Conservation (phyloP, 2,329 filamentous ascomycete species). For the Fusarium sp. region DNA sequence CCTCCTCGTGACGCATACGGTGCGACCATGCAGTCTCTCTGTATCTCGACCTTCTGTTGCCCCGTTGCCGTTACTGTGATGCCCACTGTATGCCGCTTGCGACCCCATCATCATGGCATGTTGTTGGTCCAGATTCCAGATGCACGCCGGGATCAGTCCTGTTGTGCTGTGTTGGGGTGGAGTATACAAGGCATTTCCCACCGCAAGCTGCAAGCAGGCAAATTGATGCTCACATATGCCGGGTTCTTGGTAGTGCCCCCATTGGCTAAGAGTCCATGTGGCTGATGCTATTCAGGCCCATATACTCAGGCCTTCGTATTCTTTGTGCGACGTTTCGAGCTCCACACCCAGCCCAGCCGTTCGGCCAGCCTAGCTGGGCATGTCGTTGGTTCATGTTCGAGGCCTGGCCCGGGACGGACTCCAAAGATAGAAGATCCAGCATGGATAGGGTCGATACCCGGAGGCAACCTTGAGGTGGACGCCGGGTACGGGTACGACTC, state of each 20-base stretch:
- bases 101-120: conserved; percentile 19
- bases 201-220: conserved; percentile 36
- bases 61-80: conserved; percentile 10
- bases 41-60: background rate
- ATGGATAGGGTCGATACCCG: conserved; percentile 13
- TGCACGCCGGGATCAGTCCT: background rate
- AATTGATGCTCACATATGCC: conserved; percentile 16
- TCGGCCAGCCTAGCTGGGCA: background rate
- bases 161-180: conserved; percentile 20
- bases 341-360: conserved; percentile 11
- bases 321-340: conserved; percentile 24
- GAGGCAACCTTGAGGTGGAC: conserved; percentile 2
- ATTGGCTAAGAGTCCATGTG: conserved; percentile 24
- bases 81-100: conserved; percentile 5
- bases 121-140: background rate
- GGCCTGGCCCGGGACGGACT: background rate
- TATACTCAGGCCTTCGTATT: conserved; percentile 29
- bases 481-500: conserved; percentile 2
- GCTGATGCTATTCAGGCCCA: conserved; percentile 28
- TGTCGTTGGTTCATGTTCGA: background rate
- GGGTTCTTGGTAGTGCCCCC: background rate
- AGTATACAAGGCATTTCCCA: conserved; percentile 12
- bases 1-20: conserved; percentile 20
- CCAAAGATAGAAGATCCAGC: conserved; percentile 2
- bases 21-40: conserved; percentile 21